Conservation (phyloP, 257 asterid species). For the Solanum pennellii region DNA sequence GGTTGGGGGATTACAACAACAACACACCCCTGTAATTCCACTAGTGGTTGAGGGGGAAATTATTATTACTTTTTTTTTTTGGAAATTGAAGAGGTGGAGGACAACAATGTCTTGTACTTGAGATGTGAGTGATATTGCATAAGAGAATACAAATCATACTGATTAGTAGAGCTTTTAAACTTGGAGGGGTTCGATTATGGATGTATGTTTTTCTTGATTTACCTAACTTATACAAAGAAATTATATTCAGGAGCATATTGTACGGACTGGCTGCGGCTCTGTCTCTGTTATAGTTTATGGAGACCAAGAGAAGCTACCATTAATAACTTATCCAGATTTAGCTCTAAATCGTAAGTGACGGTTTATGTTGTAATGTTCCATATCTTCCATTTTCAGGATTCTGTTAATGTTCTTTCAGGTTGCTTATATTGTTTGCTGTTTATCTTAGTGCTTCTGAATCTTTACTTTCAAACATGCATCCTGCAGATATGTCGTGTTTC, state of each 20-base stretch:
- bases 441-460: background rate
- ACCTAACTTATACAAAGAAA: background rate
- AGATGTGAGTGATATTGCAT: background rate
- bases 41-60: background rate
- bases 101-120: background rate
- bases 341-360: constrained; percentile 80
- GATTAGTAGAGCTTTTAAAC: background rate
- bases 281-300: constrained; percentile 84
- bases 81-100: too few relatives aligned
- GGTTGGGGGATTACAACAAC: background rate
- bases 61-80: background rate
- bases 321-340: constrained; percentile 89
- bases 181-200: background rate
- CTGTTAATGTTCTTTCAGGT: background rate
- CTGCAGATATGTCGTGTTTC: constrained; percentile 85
- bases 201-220: background rate
- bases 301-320: constrained; percentile 85
- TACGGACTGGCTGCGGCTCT: constrained; percentile 66
- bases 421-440: background rate
- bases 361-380: background rate
- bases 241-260: constrained; percentile 61
- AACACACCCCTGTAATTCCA: background rate
- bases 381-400: background rate
- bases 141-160: background rate
- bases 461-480: background rate